Conservation (phyloP, 805 yeast genomes). For the Starmerella khaoyaiensis region DNA sequence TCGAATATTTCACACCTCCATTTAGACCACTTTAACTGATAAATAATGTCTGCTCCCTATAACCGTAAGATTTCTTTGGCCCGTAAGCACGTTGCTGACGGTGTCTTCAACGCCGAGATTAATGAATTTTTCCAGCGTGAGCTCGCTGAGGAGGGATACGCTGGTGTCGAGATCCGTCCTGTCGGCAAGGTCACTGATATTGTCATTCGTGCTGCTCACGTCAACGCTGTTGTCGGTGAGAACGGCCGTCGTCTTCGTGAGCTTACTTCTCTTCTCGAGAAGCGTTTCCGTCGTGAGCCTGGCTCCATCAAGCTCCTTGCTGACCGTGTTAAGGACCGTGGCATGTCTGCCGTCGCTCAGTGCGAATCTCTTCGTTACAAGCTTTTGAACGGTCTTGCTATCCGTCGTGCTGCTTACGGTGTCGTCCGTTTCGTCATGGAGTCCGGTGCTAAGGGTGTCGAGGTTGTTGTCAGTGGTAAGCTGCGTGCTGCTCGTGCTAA, state of each 20-base stretch:
- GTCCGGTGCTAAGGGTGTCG: constrained; percentile 99
- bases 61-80: constrained; percentile 66
- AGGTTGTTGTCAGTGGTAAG: constrained; percentile 99
- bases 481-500: constrained; percentile 99
- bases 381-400: constrained; percentile 95
- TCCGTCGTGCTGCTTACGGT: constrained; percentile 99
- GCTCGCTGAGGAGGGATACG: constrained; percentile 99
- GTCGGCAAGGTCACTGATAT: constrained; percentile 97
- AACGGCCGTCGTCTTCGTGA: constrained; percentile 99
- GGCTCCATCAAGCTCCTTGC: constrained; percentile 91
- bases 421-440: constrained; percentile 99
- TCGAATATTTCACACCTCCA: no score
- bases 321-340: constrained; percentile 99
- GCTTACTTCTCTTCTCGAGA: constrained; percentile 91
- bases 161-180: constrained; percentile 99
- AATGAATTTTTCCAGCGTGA: constrained; percentile 99
- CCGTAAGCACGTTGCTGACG: constrained; percentile 99
- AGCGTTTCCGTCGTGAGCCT: constrained; percentile 95
- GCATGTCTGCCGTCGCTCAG: constrained; percentile 98
- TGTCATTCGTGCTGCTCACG: constrained; percentile 97
- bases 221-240: constrained; percentile 97
- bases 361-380: constrained; percentile 98
- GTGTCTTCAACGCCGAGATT: constrained; percentile 99
- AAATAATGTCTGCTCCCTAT: constrained; percentile 17
- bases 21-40: neutral